A percentile compares a stretch with the other conserved stretches of the same genome.
Conservation (phyloP, 2,329 filamentous ascomycete genomes). For the Coniochaeta hoffmannii region DNA sequence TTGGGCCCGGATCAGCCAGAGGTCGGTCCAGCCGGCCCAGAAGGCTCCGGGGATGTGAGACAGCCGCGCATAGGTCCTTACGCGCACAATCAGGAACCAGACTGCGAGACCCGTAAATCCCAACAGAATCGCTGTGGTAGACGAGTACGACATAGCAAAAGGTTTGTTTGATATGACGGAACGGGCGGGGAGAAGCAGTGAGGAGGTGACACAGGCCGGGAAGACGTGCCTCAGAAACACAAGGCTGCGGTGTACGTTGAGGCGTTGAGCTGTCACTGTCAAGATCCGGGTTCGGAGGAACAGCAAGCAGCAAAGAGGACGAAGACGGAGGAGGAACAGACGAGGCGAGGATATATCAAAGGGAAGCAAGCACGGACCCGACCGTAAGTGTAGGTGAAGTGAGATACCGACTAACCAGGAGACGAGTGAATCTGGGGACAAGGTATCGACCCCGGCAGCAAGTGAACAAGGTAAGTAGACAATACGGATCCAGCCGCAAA, state of each 20-base stretch:
- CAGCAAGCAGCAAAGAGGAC: not conserved
- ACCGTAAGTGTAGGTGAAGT: not conserved
- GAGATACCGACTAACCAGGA: not conserved
- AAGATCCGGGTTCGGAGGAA: not conserved
- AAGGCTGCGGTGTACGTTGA: not conserved
- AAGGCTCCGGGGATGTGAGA: constrained; percentile 21
- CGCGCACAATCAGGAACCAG: constrained; percentile 4
- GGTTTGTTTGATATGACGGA: not conserved
- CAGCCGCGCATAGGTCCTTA: constrained; percentile 11
- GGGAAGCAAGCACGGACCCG: not conserved
- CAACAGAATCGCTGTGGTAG: not conserved
- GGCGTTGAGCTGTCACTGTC: not conserved
- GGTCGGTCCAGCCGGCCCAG: constrained; percentile 18
- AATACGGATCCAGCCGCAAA: too few species aligned
- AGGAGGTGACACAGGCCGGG: not conserved
- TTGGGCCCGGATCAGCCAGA: constrained; percentile 22
- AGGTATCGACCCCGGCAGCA: too few species aligned
- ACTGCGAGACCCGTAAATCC: constrained; percentile 1
- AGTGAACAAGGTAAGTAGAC: too few species aligned
- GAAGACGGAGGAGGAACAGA: not conserved
- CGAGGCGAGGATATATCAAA: not conserved
- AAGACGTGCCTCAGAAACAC: not conserved
- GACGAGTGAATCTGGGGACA: not conserved
- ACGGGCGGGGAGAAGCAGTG: not conserved
- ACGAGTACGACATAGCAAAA: not conserved